Base-by-base conservation (phyloP, 2,329 filamentous ascomycete genomes). In the Pseudogymnoascus sp. region DNA sequence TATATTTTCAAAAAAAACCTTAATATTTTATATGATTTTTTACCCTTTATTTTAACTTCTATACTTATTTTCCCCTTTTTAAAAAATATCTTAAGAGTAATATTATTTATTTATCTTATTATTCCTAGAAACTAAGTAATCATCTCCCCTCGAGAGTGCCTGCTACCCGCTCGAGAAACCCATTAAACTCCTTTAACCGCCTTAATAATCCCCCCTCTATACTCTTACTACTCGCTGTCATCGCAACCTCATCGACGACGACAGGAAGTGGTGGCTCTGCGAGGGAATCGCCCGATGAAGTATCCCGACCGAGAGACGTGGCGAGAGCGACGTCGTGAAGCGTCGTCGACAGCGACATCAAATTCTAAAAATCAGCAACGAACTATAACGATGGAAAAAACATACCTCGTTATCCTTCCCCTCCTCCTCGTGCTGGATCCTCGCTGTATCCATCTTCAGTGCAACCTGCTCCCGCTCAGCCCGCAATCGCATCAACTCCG, bases 301-400 rank as follows among this genome's bases (percentile, higher is more conserved):
- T 35, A 15, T 57, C 50, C 50, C 50, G 28, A 9, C 50, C 50
- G 2, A 57, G 28, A 13, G 50, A 79, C 9, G 82, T 77, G 0
- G 82, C 84, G 17, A 87, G 73, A 62, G 87, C 85, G 63, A 88
- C 80, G 64, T 87, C 82, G 67, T 87, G 81, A 79, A 87, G 83
- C 6, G 80, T 57, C 11, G 50, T 57, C 28, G 50, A 57, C 28
- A 57, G 50, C 17, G 50, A 57, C 19, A 21, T 15, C 28, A 57
- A 57, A 21, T n/a, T 33, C 50, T 57, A 4, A 19, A 33, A 35
- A 57, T 57, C 21, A 57, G 50, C 50, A 33, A 57, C 50, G n/a
- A 35, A 57, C 10, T 57, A 6, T 4, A 57, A 13, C 26, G 2
- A 2, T 23, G 11, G 17, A 13, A 28, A 61, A 21, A 36, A 72